phyloP scores from a whole-genome alignment of 352 stramenopile species.

The Globisporangium echinulatum region DNA sequence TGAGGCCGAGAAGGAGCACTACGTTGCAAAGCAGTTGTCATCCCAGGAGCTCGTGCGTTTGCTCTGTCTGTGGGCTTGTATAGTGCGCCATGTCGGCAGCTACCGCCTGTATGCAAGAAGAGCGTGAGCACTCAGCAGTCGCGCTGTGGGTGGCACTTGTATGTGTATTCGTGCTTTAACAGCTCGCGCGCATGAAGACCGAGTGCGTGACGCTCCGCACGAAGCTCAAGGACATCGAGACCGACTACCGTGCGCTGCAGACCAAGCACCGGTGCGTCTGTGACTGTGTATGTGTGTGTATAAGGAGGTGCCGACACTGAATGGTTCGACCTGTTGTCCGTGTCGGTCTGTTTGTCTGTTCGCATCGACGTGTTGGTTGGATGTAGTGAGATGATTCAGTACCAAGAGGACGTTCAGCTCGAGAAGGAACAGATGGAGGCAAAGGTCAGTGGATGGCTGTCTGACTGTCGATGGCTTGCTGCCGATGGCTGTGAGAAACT shows the following conservation, averaged over 20 bases:
- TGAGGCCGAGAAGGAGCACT: slow-evolving; percentile 49
- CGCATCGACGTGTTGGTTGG: neutral
- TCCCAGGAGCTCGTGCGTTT: slow-evolving; percentile 52
- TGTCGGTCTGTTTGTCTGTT: no score
- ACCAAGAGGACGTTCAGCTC: slow-evolving; percentile 62
- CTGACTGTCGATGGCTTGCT: neutral
- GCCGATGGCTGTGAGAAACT: neutral
- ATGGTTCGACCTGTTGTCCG: no score
- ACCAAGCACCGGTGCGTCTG: slow-evolving; percentile 48
- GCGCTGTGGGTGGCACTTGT: neutral
- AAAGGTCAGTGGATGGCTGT: slow-evolving; percentile 27
- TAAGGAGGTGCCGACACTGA: no score
- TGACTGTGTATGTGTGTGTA: neutral
- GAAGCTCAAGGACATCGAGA: slow-evolving; percentile 76
- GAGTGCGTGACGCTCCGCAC: slow-evolving; percentile 55
- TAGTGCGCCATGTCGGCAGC: no score
- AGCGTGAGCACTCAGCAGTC: no score
- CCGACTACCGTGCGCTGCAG: slow-evolving; percentile 69
- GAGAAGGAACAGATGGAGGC: slow-evolving; percentile 57
- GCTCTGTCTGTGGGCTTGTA: neutral
- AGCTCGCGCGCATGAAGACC: slow-evolving; percentile 62
- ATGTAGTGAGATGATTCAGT: slow-evolving; percentile 46
- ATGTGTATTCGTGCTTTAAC: neutral
- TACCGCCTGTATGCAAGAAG: no score
- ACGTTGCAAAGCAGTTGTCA: slow-evolving; percentile 35